These are phyloP conservation scores for Boletus albobrunnescens DNA, from an alignment of 1,284 basidiomycete species.

Conservation along the genomic window DNA sequence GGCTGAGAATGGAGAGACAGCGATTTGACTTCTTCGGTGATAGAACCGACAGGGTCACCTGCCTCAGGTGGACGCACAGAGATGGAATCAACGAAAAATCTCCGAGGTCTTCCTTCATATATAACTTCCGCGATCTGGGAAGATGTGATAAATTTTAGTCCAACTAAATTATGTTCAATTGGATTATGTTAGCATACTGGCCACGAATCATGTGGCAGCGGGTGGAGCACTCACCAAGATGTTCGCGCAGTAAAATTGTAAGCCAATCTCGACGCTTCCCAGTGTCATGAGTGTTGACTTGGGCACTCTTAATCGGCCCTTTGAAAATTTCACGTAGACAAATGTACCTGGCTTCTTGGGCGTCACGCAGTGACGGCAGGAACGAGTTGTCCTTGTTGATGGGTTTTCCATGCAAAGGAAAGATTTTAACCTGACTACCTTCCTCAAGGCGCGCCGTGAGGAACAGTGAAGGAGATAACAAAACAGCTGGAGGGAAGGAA, in stretches of 20 bases:
- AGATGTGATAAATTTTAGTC: conserved; percentile 66
- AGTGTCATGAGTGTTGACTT: conserved; percentile 23
- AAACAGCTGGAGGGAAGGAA: conserved; percentile 41
- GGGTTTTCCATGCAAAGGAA: conserved; percentile 43
- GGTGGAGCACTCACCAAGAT: conserved; percentile 45
- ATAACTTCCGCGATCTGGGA: conserved; percentile 59
- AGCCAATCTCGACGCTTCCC: conserved; percentile 61
- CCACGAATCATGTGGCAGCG: background rate
- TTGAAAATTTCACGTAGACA: conserved; percentile 45
- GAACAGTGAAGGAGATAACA: conserved; percentile 52
- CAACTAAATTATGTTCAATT: conserved; percentile 46
- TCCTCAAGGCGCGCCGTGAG: conserved; percentile 54
- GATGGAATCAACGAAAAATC: conserved; percentile 52
- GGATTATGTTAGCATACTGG: conserved; percentile 10
- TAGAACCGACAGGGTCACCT: conserved; percentile 27
- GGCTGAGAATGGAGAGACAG: conserved; percentile 39
- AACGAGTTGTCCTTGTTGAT: conserved; percentile 37
- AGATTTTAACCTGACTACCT: conserved; percentile 45
- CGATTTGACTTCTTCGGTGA: conserved; percentile 40
- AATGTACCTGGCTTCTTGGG: conserved; percentile 49
- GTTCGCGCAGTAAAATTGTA: conserved; percentile 56
- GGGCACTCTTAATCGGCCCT: conserved; percentile 11
- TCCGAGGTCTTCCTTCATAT: conserved; percentile 58
- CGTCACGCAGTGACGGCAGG: conserved; percentile 47
- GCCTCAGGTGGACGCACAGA: conserved; percentile 35